phyloP scores from a whole-genome alignment of 148 eudicot genomes.

The Camellia japonica region DNA sequence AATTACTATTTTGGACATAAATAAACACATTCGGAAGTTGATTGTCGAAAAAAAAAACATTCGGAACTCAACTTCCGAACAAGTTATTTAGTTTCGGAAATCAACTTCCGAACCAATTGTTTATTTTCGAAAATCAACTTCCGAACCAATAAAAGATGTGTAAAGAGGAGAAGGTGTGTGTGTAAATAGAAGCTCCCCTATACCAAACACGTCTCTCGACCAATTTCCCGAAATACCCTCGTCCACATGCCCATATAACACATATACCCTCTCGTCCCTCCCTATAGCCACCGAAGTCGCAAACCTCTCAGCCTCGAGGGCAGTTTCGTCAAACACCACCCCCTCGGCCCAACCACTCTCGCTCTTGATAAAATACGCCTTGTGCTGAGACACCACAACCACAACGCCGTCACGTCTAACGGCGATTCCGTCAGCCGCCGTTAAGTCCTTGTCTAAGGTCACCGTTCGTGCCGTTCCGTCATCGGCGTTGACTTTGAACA shows the following conservation, averaged over 20 bases:
- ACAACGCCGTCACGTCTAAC: slow-evolving; percentile 61
- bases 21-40: no score
- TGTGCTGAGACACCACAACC: slow-evolving; percentile 45
- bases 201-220: slow-evolving; percentile 58
- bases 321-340: slow-evolving; percentile 64
- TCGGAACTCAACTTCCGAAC: no score
- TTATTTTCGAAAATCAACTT: no score
- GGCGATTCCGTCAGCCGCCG: slow-evolving; percentile 58
- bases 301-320: slow-evolving; percentile 57
- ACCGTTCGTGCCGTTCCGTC: slow-evolving; percentile 59
- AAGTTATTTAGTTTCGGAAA: no score
- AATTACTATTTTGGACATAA: no score
- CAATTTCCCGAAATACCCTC: slow-evolving; percentile 63
- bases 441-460: slow-evolving; percentile 37
- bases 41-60: no score
- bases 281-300: slow-evolving; percentile 63
- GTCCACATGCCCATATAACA: slow-evolving; percentile 65
- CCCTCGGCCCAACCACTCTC: slow-evolving; percentile 62
- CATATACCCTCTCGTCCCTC: slow-evolving; percentile 65
- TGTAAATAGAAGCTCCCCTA: no score
- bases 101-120: no score
- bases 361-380: slow-evolving; percentile 62
- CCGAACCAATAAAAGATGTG: no score
- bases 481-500: slow-evolving; percentile 57
- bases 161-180: no score